phyloP scores from a whole-genome alignment of 768 basidiomycete genomes.

The Rubroboletus satanas region DNA sequence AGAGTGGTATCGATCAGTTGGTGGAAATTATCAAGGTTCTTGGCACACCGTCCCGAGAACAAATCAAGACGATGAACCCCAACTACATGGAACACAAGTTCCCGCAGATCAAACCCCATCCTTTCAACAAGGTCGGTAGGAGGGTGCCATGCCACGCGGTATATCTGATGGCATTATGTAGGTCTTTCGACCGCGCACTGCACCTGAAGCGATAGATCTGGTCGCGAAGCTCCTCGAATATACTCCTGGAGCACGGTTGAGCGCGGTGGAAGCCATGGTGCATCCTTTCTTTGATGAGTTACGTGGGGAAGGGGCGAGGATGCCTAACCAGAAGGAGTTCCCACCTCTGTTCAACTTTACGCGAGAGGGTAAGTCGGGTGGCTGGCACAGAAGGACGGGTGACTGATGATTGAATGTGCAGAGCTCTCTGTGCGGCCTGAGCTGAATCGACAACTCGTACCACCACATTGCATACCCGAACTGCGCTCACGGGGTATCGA shows the following conservation, averaged over 20 bases:
- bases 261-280: slow-evolving; percentile 87
- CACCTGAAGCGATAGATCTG: slow-evolving; percentile 92
- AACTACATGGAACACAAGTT: slow-evolving; percentile 99
- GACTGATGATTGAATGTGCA: slow-evolving; percentile 32
- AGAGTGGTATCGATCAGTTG: slow-evolving; percentile 97
- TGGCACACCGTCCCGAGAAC: slow-evolving; percentile 95
- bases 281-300: slow-evolving; percentile 98
- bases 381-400: background rate
- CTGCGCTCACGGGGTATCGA: slow-evolving; percentile 82
- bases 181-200: slow-evolving; percentile 98
- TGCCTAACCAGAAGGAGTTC: slow-evolving; percentile 97
- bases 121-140: slow-evolving; percentile 81
- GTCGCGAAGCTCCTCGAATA: slow-evolving; percentile 95
- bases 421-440: slow-evolving; percentile 97
- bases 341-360: slow-evolving; percentile 94
- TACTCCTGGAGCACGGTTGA: slow-evolving; percentile 91
- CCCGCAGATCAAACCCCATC: slow-evolving; percentile 99
- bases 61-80: slow-evolving; percentile 99
- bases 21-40: slow-evolving; percentile 99
- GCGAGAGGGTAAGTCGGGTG: slow-evolving; percentile 71
- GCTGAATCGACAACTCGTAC: slow-evolving; percentile 87
- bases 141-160: background rate
- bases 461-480: slow-evolving; percentile 84
- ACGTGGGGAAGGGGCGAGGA: slow-evolving; percentile 81
- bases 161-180: slow-evolving; percentile 32